phyloP scores from a whole-genome alignment of 2,329 filamentous ascomycete species.

The Nemania sp. region DNA sequence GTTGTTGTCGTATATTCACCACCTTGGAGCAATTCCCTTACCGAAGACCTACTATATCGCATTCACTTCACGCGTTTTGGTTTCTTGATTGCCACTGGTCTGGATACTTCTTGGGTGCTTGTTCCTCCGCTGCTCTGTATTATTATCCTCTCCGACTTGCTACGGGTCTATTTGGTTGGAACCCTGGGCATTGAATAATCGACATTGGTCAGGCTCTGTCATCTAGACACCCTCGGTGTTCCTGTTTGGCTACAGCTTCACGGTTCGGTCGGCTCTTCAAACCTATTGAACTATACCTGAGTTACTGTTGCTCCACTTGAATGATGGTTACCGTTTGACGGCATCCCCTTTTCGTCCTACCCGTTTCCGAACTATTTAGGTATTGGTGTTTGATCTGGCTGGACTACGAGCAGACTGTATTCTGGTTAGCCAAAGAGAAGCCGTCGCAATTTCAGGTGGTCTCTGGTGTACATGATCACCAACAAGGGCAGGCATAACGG shows the following conservation, averaged over 20 bases:
- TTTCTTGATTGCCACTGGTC: conserved; percentile 21
- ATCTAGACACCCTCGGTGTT: background rate
- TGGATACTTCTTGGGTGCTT: conserved; percentile 16
- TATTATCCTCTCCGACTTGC: conserved; percentile 7
- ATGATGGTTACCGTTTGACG: background rate
- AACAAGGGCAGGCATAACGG: conserved; percentile 19
- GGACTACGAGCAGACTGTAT: background rate
- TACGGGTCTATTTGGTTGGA: background rate
- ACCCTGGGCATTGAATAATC: conserved; percentile 5
- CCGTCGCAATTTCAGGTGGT: conserved; percentile 3
- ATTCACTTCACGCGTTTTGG: conserved; percentile 5
- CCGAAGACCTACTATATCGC: conserved; percentile 4
- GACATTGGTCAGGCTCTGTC: conserved; percentile 6
- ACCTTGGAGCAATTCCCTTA: conserved; percentile 10
- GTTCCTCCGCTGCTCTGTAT: conserved; percentile 19
- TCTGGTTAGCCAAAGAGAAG: background rate
- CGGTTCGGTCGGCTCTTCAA: background rate
- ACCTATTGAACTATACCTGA: conserved; percentile 6
- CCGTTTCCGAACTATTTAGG: conserved; percentile 11
- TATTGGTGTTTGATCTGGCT: conserved; percentile 15
- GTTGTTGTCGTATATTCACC: background rate
- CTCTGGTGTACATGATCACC: conserved; percentile 35
- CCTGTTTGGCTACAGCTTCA: background rate
- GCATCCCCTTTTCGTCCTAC: background rate
- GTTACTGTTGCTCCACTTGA: conserved; percentile 2